Evolutionary conservation across 2,329 filamentous ascomycete genomes (phyloP), one percentile per base, ranked within the genome.

Genomic region (Tolypocladium sp.): DNA sequence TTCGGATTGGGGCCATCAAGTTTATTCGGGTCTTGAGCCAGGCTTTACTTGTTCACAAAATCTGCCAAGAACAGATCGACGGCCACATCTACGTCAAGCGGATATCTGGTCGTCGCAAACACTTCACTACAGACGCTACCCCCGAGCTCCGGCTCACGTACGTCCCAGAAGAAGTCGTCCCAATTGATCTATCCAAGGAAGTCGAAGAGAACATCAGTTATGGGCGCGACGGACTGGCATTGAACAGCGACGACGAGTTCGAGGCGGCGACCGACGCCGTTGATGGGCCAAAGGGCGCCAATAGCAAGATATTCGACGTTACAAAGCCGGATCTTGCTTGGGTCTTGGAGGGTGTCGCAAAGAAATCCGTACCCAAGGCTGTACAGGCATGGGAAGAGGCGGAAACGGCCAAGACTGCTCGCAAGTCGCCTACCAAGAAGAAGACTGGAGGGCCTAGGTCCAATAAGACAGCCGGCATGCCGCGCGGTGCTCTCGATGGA

Each of bases 21-120:
- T 90, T 96, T 61, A 86, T 96, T 35, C 84, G 88, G 17, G 88
- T 90, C 35, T 76, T 97, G 13, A 89, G 91, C 0, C 90, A 91
- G 13, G 86, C 88, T 9, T 74, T 97, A 1, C 77, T 97, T 3
- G 79, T 85, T 17, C 83, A 82, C 61, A 85, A 82, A 61, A 77
- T 86, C 63, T 62, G 61, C 1, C 57, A 64, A 49, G 58, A 51
- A 10, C 58, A 59, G 22, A 46, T 56, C 61, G 70, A 63, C 1
- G 63, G 59, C 2, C 62, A 79, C 65, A 70, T 78, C 53, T 72
- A 90, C 17, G 79, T 96, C 27, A 82, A 82, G 58, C 82, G 80
- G 1, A 85, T 97, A 10, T 85, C 86, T 57, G 86, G 81, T 5
- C 83, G 81, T 55, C 81, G 93, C 60, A 78, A 77, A 7, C 92